Base-by-base conservation (phyloP, 2,329 filamentous ascomycete species). In the Colletotrichum sp. region DNA sequence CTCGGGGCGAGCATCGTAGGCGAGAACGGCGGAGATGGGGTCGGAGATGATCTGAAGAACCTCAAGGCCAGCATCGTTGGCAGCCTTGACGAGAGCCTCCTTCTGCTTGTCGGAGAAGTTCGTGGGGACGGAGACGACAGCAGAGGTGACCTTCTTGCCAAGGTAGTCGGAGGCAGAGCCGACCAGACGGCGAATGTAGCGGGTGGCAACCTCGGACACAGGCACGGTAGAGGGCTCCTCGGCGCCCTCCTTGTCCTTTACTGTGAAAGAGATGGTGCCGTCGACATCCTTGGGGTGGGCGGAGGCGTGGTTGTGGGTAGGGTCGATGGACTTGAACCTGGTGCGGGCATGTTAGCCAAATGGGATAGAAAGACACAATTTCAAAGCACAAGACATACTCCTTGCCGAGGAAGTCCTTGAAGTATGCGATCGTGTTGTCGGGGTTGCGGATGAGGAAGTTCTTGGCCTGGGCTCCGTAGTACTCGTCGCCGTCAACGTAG, bases 391-490 rank as follows among this genome's bases (percentile, higher is more conserved):
- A 32, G 34, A 84, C 92, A 76, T 92, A 98, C 94, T 98, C 94
- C 91, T 98, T 95, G 81, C 97, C 97, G 69, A 99, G 87, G 86
- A 96, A 98, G 83, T 99, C 97, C 87, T 96, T 93, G 90, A 99
- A 99, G 89, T 95, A 98, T 84, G 95, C 95, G 83, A 98, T 92
- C 26, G 97, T 98, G 90, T 99, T 99, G 85, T 92, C 92, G 79
- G 95, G 91, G 87, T 99, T 99, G 83, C 97, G 94, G 80, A 99
- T 91, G 75, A 99, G 92, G 88, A 99, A 96, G 79, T 91, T 90
- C 91, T 99, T 99, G 82, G 96, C 97, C 88, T 99, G 96, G 79
- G 95, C 93, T 82, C 97, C 97, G 83, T 98, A 96, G 87, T 98
- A 98, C 88, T 99, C 96, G 84, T 99, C 97, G 79, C 96, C 97